These are phyloP conservation scores for Penicillium alfredii DNA, from an alignment of 495 filamentous ascomycete genomes.

Conservation along the genomic window DNA sequence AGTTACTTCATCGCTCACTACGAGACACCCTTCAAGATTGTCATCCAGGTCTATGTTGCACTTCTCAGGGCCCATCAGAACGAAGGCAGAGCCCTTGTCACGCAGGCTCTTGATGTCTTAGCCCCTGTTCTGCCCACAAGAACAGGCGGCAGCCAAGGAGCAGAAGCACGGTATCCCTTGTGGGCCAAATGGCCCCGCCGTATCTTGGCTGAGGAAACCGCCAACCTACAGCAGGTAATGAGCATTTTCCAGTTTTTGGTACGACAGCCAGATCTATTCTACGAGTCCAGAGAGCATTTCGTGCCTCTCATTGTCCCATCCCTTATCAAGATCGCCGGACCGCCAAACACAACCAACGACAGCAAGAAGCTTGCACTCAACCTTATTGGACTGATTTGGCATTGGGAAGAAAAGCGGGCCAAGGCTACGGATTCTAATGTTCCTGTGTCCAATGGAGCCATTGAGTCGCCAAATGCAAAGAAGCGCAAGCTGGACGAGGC, in stretches of 20 bases:
- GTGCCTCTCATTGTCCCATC: slow-evolving; percentile 82
- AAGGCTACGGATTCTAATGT: slow-evolving; percentile 38
- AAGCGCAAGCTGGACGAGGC: slow-evolving; percentile 70
- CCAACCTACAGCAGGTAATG: slow-evolving; percentile 92
- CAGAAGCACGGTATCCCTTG: slow-evolving; percentile 58
- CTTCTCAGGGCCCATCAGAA: slow-evolving; percentile 89
- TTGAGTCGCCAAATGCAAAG: slow-evolving; percentile 64
- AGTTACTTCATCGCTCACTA: slow-evolving; percentile 97
- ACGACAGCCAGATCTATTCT: slow-evolving; percentile 86
- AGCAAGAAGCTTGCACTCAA: slow-evolving; percentile 88
- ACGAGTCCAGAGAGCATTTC: slow-evolving; percentile 88
- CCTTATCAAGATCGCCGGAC: slow-evolving; percentile 78
- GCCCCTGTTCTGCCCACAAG: slow-evolving; percentile 86
- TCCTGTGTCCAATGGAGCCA: slow-evolving; percentile 39
- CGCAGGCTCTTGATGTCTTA: slow-evolving; percentile 88
- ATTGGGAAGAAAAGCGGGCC: slow-evolving; percentile 82
- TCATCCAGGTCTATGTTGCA: slow-evolving; percentile 86
- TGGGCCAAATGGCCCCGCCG: slow-evolving; percentile 91
- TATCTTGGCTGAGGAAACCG: slow-evolving; percentile 91
- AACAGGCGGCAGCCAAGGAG: slow-evolving; percentile 31
- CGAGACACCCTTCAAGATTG: slow-evolving; percentile 94
- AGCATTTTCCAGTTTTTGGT: slow-evolving; percentile 97
- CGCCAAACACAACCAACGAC: slow-evolving; percentile 83
- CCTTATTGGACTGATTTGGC: slow-evolving; percentile 81
- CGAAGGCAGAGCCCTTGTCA: slow-evolving; percentile 86